Evolutionary conservation across 176 grass and related monocot species (phyloP), one percentile per base, ranked within the genome.

Genomic region (Oryza coarctata): DNA sequence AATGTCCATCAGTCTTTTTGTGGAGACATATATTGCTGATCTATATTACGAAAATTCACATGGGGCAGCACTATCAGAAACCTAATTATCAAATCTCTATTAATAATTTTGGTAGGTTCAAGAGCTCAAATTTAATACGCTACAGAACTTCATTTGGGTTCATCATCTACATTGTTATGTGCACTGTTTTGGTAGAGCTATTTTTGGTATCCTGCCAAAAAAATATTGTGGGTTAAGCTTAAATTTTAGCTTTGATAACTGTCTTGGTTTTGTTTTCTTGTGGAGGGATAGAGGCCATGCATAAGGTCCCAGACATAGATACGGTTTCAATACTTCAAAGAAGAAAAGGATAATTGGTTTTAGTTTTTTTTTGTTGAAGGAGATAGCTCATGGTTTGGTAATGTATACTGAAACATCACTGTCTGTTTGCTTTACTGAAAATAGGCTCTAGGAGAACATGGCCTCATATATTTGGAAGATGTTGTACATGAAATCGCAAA

Each of bases 391-490:
- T 32, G 11, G n/a, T 82, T 60, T 74, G 0, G 9, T 22, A 47
- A 28, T 36, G 29, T 12, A 14, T 3, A 58, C 6, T 74, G 61
- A n/a, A 60, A 31, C 1, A n/a, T 40, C 2, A 0, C n/a, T 3
- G 22, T 65, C 6, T 1, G 1, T n/a, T n/a, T 47, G 3, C 23
- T 36, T 26, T 74, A 0, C 12, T 73, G 28, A 67, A 60, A 74
- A 38, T 60, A 94, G 89, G 92, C 87, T 43, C 87, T 94, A 8
- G 89, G 89, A 9, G 63, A 80, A 8, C 68, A 89, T 7, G 92
- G 92, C 0, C 85, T 94, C 63, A 91, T 94, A 61, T 94, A 89
- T 36, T 68, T 94, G 44, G 89, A 92, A 83, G 92, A 94, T 3
- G 23, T 94, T 1, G 89, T 94, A 38, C 89, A 89, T 0, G 92